Evolutionary conservation across 345 rosid species (phyloP), one percentile per base, ranked within the genome.

Genomic region (Camelina sativa): DNA sequence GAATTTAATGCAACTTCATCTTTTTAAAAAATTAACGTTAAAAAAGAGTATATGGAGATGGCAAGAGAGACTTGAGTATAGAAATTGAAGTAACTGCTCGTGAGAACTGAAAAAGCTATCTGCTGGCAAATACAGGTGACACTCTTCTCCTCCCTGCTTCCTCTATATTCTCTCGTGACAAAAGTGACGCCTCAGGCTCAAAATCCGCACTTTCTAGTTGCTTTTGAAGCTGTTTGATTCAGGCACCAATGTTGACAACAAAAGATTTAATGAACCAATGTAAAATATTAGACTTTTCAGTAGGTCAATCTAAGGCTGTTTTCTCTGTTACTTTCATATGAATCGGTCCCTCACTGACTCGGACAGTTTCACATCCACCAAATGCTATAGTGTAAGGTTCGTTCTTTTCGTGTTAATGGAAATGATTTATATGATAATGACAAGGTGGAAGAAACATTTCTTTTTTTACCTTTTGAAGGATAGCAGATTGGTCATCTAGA

Each of bases 401-500:
- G 1, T 25, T 32, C 64, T 54, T 22, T 30, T 63, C 4, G 4
- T 62, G 52, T 34, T 4, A 47, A 47, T n/a, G 52, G 20, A n/a
- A n/a, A 7, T 1, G 7, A 55, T 12, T 1, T 11, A 35, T 8
- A 20, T n/a, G 12, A 1, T 10, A 35, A 34, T 38, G 38, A 55
- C 19, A 7, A 16, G 5, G 3, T 20, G 22, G 4, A 17, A 35
- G 25, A 30, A n/a, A 65, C 8, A 0, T 13, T 17, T 13, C 2
- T 4, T 28, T 47, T 9, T 3, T 51, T 35, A 87, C 91, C 95
- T 91, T 87, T 50, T 84, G 82, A 58, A 91, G 85, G 60, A 91
- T 83, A 58, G 80, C 89, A 65, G 87, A 88, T 71, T 89, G 97
- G 32, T 88, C 88, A 72, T 90, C 90, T 9, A 87, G 71, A 81